Base-by-base conservation (phyloP, 177 flowering plant species). In the Tripterygium wilfordii region DNA sequence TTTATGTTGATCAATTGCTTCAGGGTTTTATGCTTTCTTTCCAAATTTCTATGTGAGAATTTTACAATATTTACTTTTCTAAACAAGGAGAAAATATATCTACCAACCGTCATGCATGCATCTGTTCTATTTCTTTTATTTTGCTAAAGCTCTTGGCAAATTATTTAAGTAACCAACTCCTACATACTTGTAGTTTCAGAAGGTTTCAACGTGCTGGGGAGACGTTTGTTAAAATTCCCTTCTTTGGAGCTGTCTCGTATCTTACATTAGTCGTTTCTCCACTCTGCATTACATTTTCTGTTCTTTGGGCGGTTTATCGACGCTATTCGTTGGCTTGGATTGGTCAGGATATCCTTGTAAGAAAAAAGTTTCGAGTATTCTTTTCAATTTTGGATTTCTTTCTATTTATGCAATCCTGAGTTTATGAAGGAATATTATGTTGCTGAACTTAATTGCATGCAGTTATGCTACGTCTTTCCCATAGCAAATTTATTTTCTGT, bases 331-430 rank as follows among this genome's bases (percentile, higher is more conserved):
- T 76, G 67, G 98, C 96, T 40, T 94, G 99, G 97, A 94, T 94
- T 32, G 99, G 97, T 54, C 97, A 94, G 75, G 97, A 94, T 58
- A 85, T 92, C 50, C 96, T 92, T 58, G 98, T 92, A 89, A 78
- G 96, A 58, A 46, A 25, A 30, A 30, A 6, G 12, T 30, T 30
- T 6, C 12, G 33, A 6, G 33, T 12, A 6, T 30, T 30, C 33
- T 6, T 30, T 12, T 30, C 40, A 36, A 33, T 13, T 15, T 5
- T 49, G 17, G 8, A 20, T 38, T 14, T 40, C 0, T 15, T 53
- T 19, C 4, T 32, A 1, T 23, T 17, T 12, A 12, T 30, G 33
- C 33, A 30, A n/a, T 6, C 8, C 12, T 30, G n/a, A n/a, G n/a
- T n/a, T n/a, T n/a, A n/a, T n/a, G n/a, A n/a, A n/a, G n/a, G n/a